Base-by-base conservation (phyloP, 192 early-diverging fungal species). In the Coemansia sp. region DNA sequence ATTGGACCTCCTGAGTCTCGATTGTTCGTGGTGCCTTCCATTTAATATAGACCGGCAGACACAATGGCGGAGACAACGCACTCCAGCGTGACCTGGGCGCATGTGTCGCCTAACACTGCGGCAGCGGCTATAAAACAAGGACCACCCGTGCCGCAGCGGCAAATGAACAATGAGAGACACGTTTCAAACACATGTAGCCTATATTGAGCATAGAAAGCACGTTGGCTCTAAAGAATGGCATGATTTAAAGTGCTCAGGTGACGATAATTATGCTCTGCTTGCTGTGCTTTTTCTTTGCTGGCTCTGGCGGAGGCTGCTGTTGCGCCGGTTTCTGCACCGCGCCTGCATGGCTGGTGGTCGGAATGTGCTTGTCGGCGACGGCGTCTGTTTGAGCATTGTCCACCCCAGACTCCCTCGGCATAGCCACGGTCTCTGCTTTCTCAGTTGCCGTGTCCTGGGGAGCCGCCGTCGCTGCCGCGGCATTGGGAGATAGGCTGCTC, bases 261-360 rank as follows among this genome's bases (percentile, higher is more conserved):
- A 72, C 64, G 45, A 77, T 77, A 20, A 72, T 77, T 35, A 77
- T 77, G 52, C 67, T 68, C 35, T 72, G 69, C 28, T 65, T 59
- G 36, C 64, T 36, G 28, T 77, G 69, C 41, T 69, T 69, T 47
- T 76, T 76, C 50, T 68, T 75, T 59, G 69, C 69, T 23, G 67
- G 50, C 41, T 59, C 63, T 10, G 16, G 56, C 26, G 14, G 61
- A 31, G 33, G 45, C 10, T 21, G 58, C 33, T 53, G 62, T 38
- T 6, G 26, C n/a, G 52, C 26, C 31, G n/a, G 43, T 21, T 53
- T 8, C 48, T 26, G 52, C 28, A 28, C 52, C 8, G 4, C 31
- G 31, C n/a, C 38, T 57, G 61, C 61, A 14, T 56, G n/a, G 59
- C 31, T 23, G 58, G 34, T 31, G 59, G 63, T 26, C 6, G 20